Evolutionary conservation across 192 early-diverging fungal species (phyloP), one percentile per base, ranked within the genome.

Genomic region (Coemansia aciculifera): DNA sequence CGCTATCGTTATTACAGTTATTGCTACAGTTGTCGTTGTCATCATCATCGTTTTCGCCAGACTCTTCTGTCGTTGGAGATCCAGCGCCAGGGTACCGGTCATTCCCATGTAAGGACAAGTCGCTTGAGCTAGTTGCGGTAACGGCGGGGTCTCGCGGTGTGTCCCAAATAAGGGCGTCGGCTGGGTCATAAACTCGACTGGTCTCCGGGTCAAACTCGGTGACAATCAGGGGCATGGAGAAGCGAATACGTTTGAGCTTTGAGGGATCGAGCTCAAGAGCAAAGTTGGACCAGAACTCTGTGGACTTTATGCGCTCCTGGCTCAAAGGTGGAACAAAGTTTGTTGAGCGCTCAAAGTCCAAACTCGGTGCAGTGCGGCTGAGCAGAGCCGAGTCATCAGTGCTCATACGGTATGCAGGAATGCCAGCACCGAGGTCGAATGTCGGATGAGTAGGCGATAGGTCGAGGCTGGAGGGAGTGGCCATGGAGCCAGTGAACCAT

Each of bases 141-240:
- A 39, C 57, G 34, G 34, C 57, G 29, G 57, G 57, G 34, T 17
- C 32, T 36, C 59, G 34, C 3, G 59, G 59, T n/a, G 59, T 39
- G 15, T 60, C 59, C 59, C 59, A 60, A 15, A 60, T 60, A 36
- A 60, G 34, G 36, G 36, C 59, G 34, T 40, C 39, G 27, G 54
- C 54, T 21, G 54, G 51, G 39, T 70, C 70, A 29, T 67, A 84
- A 13, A 72, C 65, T 10, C 72, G 71, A 51, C 69, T 71, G 11
- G 63, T 73, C 5, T 79, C 74, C 4, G 77, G 74, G 60, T 74
- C 74, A 59, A 80, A 84, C 59, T 84, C 83, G 31, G 83, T 84
- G 34, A 84, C 75, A 48, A 78, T 84, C n/a, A 79, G 72, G n/a
- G 83, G 83, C 74, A 84, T 77, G 3, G 83, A 84, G 48, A 84